Evolutionary conservation across 1,284 basidiomycete species (phyloP), one percentile per base, ranked within the genome.

Genomic region (Phellinidium pouzarii): DNA sequence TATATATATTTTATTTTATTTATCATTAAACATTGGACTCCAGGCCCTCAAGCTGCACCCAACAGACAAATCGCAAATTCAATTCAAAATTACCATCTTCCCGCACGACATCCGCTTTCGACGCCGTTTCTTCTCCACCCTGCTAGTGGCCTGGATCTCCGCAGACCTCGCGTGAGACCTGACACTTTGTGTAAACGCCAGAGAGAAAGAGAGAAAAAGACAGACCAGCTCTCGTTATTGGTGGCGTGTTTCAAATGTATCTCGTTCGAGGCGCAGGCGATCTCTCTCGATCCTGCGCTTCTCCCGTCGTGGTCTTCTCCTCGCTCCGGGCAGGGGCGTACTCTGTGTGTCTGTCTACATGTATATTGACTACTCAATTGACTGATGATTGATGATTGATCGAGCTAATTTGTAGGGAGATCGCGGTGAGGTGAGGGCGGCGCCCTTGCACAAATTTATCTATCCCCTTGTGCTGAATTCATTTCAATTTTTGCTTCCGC

Each of bases 261-360:
- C 19, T 17, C 37, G 37, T 40, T 40, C 14, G 37, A 40, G 22
- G 36, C 14, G 26, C n/a, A 34, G 37, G 27, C 38, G 37, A 50
- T 42, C 40, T 37, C 36, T 29, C 38, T 7, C 17, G 25, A 19
- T 14, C 31, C 11, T 34, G 31, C 31, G 31, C 40, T 42, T 25
- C 23, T 50, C 38, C 25, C 48, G 38, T n/a, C 26, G 48, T 22
- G 46, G 36, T 22, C 38, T 48, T 50, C 48, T 50, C 26, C 42
- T 42, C 48, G 48, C 38, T 50, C 29, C 38, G 38, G 38, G 38
- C n/a, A 42, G 25, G 46, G 14, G 14, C 12, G 23, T 29, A n/a
- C 26, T 25, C 8, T 17, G 26, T n/a, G n/a, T n/a, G n/a, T n/a
- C n/a, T n/a, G n/a, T n/a, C n/a, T n/a, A n/a, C n/a, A n/a, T n/a